Percentiles rank a stretch among this genome's conserved stretches.
phyloP scores from a whole-genome alignment of 192 early-diverging fungal species.

The Spizellomyces sp. region DNA sequence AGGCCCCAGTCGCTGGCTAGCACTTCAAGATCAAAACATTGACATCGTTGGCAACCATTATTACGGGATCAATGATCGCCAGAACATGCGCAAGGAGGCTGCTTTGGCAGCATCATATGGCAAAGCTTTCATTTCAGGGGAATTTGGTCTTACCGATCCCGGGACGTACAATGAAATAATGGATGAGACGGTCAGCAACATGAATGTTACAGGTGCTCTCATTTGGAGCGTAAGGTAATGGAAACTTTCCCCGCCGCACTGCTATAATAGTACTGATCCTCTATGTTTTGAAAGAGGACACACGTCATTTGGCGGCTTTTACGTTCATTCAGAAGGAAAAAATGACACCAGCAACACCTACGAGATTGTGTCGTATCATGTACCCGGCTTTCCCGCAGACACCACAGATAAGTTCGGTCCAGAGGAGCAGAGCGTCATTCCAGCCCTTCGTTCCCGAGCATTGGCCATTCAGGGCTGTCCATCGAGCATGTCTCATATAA shows the following conservation, averaged over 20 bases:
- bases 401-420: constrained; percentile 20
- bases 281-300: constrained; percentile 9
- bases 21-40: neutral
- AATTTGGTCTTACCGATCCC: constrained; percentile 24
- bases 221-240: constrained; percentile 30
- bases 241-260: neutral
- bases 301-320: constrained; percentile 33
- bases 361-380: constrained; percentile 31
- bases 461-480: constrained; percentile 14
- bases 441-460: constrained; percentile 19
- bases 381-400: constrained; percentile 30
- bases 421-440: constrained; percentile 21
- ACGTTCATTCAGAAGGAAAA: constrained; percentile 30
- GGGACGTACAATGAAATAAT: constrained; percentile 10
- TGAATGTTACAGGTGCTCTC: constrained; percentile 12
- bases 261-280: neutral
- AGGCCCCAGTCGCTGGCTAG: constrained; percentile 4
- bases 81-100: constrained; percentile 3
- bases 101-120: neutral
- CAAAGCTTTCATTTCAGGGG: constrained; percentile 28
- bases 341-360: constrained; percentile 3
- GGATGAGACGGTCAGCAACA: constrained; percentile 14
- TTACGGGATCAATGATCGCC: constrained; percentile 19
- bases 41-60: constrained; percentile 29
- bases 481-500: neutral